phyloP scores from a whole-genome alignment of 148 eudicot species.

The Beta vulgaris region DNA sequence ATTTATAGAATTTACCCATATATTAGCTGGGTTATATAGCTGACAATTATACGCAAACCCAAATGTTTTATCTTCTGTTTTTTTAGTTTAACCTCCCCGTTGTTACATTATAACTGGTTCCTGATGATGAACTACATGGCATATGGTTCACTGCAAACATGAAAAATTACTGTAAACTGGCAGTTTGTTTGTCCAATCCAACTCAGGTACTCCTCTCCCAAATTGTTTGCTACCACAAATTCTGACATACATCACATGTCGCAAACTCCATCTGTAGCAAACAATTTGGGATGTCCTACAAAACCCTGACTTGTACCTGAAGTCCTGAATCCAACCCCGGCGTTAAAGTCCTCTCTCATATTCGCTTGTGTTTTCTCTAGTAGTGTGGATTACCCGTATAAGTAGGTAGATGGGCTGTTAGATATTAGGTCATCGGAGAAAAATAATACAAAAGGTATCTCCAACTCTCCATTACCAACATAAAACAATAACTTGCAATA shows the following conservation, averaged over 20 bases:
- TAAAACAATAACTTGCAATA: conserved; percentile 8
- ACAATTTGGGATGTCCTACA: background rate
- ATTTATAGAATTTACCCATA: background rate
- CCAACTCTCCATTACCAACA: background rate
- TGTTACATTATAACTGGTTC: background rate
- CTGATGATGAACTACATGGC: background rate
- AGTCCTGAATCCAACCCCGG: no score
- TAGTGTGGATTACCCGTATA: background rate
- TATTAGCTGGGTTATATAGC: background rate
- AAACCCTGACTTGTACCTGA: background rate
- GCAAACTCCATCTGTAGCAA: background rate
- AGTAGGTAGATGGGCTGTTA: background rate
- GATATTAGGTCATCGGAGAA: background rate
- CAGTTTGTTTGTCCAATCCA: background rate
- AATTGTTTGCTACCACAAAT: background rate
- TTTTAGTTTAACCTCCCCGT: background rate
- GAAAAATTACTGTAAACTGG: background rate
- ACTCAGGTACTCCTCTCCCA: background rate
- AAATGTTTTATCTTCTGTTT: background rate
- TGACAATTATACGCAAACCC: background rate
- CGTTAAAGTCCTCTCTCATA: background rate
- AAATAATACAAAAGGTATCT: background rate
- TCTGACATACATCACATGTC: background rate
- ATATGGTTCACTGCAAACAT: background rate
- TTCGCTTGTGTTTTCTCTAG: background rate